Evolutionary conservation across 768 basidiomycete species (phyloP).

Genomic region (Mycena leptocephala): DNA sequence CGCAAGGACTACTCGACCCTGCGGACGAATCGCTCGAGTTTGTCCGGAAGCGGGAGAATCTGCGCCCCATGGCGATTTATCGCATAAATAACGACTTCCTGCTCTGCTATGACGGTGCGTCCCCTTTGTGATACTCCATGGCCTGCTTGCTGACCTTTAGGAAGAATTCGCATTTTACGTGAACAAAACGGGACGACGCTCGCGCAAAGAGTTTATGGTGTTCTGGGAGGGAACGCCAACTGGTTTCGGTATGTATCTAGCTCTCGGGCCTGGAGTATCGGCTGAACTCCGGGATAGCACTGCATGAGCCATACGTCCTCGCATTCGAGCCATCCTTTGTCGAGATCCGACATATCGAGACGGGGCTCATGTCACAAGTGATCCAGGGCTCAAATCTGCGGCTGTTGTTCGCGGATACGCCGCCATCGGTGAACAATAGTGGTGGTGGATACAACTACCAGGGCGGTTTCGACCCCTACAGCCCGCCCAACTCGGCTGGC

Average conservation of each 20-base stretch:
- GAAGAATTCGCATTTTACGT: slow-evolving; percentile 99
- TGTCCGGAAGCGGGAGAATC: slow-evolving; percentile 90
- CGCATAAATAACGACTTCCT: slow-evolving; percentile 97
- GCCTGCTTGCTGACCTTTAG: slow-evolving; percentile 27
- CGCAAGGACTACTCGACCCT: slow-evolving; percentile 96
- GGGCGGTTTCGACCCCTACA: slow-evolving; percentile 51
- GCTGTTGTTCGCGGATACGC: slow-evolving; percentile 94
- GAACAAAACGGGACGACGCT: slow-evolving; percentile 95
- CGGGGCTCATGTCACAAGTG: slow-evolving; percentile 92
- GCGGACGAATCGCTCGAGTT: slow-evolving; percentile 94
- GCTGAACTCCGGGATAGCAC: slow-evolving; percentile 65
- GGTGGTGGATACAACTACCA: slow-evolving; percentile 55
- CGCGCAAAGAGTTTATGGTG: slow-evolving; percentile 93
- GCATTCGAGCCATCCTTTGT: slow-evolving; percentile 98
- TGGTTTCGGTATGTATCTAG: slow-evolving; percentile 85
- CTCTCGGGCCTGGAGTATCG: background rate
- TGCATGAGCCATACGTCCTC: slow-evolving; percentile 96
- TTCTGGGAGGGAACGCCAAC: slow-evolving; percentile 97
- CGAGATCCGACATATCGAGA: slow-evolving; percentile 96
- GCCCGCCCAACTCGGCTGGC: slow-evolving; percentile 38
- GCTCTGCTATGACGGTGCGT: slow-evolving; percentile 95
- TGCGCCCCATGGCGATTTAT: slow-evolving; percentile 96
- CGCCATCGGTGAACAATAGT: slow-evolving; percentile 85
- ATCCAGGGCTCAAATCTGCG: slow-evolving; percentile 94
- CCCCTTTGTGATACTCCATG: background rate